phyloP scores from a whole-genome alignment of 768 basidiomycete genomes.

The Neoboletus subvelutipes region DNA sequence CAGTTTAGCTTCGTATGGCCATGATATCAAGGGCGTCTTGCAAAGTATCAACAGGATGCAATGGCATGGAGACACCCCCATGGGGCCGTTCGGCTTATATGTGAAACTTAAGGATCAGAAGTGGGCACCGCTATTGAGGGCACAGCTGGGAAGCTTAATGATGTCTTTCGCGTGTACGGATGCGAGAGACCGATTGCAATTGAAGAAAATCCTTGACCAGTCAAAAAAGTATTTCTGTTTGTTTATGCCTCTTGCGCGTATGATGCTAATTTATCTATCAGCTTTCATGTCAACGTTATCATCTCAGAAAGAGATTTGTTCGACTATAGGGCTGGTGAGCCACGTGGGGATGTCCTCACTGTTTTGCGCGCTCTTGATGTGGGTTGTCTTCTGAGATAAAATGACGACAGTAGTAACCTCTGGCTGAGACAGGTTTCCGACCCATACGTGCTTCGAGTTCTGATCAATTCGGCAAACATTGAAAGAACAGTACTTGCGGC shows the following conservation, averaged over 20 bases:
- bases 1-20: conserved; percentile 60
- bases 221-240: conserved; percentile 59
- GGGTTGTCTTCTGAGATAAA: conserved; percentile 15
- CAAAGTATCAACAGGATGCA: conserved; percentile 45
- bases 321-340: conserved; percentile 76
- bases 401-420: neutral
- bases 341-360: conserved; percentile 59
- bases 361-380: conserved; percentile 83
- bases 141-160: conserved; percentile 57
- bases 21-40: conserved; percentile 57
- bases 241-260: conserved; percentile 2
- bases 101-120: conserved; percentile 69
- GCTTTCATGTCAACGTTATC: conserved; percentile 52
- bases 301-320: conserved; percentile 75
- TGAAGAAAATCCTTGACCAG: conserved; percentile 57
- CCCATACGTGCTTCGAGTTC: conserved; percentile 69
- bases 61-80: conserved; percentile 67
- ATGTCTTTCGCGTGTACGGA: conserved; percentile 76
- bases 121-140: conserved; percentile 68
- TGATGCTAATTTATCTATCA: conserved; percentile 29
- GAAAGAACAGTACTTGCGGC: conserved; percentile 69
- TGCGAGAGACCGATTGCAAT: conserved; percentile 51
- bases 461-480: conserved; percentile 74
- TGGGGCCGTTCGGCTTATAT: conserved; percentile 78
- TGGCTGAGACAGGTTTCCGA: conserved; percentile 60